Percentiles rank a stretch among this genome's conserved stretches.
phyloP scores from a whole-genome alignment of 768 basidiomycete species.

The Auricularia sp. region DNA sequence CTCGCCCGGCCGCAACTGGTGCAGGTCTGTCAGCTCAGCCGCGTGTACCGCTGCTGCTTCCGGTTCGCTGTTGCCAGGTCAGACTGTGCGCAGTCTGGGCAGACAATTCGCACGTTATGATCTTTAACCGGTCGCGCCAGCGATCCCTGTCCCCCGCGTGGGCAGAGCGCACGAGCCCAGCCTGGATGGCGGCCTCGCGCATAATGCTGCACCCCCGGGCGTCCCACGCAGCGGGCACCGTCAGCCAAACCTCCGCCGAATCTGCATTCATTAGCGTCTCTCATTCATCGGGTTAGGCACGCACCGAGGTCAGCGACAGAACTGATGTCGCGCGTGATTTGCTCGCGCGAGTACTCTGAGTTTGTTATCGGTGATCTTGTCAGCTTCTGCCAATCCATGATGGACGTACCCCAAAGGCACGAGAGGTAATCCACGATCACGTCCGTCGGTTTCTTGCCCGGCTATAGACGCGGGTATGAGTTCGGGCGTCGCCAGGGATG shows the following conservation, averaged over 20 bases:
- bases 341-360: conserved; percentile 66
- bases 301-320: conserved; percentile 66
- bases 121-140: conserved; percentile 74
- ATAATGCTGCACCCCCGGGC: conserved; percentile 76
- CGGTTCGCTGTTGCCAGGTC: conserved; percentile 35
- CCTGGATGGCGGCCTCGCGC: conserved; percentile 74
- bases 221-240: conserved; percentile 88
- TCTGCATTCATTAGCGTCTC: conserved; percentile 14
- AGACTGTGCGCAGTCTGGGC: background rate
- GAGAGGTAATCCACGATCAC: conserved; percentile 77
- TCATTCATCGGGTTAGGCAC: too few species aligned
- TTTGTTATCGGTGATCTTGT: too few species aligned
- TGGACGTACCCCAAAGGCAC: conserved; percentile 47
- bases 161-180: conserved; percentile 67
- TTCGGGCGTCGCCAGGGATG: background rate
- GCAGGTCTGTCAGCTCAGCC: conserved; percentile 68
- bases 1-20: conserved; percentile 69
- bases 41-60: conserved; percentile 92
- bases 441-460: conserved; percentile 66
- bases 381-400: conserved; percentile 7
- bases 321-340: conserved; percentile 81
- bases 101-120: conserved; percentile 52
- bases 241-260: conserved; percentile 75
- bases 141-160: conserved; percentile 54
- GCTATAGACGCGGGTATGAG: conserved; percentile 29